Base-by-base conservation (phyloP, 202 grass and related monocot genomes). In the Digitaria exilis region DNA sequence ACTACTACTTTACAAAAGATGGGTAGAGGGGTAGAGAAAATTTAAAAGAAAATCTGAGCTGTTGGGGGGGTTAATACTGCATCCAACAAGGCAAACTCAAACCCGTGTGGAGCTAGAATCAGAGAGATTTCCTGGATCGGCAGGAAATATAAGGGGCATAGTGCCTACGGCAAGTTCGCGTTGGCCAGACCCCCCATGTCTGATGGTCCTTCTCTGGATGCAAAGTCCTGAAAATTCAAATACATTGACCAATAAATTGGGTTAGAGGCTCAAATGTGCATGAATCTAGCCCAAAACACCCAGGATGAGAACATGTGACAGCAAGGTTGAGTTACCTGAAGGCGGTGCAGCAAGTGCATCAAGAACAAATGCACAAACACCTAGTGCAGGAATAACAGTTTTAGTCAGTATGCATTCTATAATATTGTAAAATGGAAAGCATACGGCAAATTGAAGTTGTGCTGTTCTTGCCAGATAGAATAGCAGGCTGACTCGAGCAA, bases 321-420 rank as follows among this genome's bases (percentile, higher is more conserved):
- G 56, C 58, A 61, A 61, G 21, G 7, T 31, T 85, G 28, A 39
- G 73, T 84, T 84, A 97, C 96, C 96, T 96, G 96, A 56, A 99
- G 89, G 30, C 85, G 96, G 67, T 99, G 84, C 84, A 96, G 75
- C 89, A 99, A 78, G 85, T 96, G 89, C 96, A 99, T 99, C 93
- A 99, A 92, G 88, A 99, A 99, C 63, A 99, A 90, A 82, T 99
- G 96, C 78, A 99, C 93, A 81, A 99, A 99, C 57, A 99, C 93
- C 96, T 99, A 85, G 55, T 87, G 60, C 52, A 73, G 69, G 39
- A 24, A 63, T 28, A 56, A 45, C 52, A 44, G 21, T 81, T 69
- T 77, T 45, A 67, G 39, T 81, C 63, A 76, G 24, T 66, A 69
- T 18, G 35, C 29, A 11, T 25, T 37, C 46, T 44, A 39, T 32